Evolutionary conservation across 192 early-diverging fungal genomes (phyloP), one percentile per base, ranked within the genome.

Genomic region (Geosiphon pyriformis): DNA sequence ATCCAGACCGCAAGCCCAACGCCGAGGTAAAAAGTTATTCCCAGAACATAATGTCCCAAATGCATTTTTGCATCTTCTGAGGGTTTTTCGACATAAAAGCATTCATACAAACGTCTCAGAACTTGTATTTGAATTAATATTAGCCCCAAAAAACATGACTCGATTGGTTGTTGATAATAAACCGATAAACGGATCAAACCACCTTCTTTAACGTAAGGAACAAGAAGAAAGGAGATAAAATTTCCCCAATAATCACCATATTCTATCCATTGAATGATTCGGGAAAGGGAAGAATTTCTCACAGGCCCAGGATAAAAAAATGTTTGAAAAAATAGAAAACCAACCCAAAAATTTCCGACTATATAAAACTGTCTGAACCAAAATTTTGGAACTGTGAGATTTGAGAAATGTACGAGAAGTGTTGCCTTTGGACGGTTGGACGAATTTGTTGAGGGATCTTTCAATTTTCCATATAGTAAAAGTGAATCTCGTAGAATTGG

Each of bases 11-110:
- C 71, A 2, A 82, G 68, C 1, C 80, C 79, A 58, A 80, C 82
- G 1, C 74, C 72, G 4, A 79, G 51, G 69, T 91, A 91, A 61
- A 82, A 89, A 10, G 82, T 58, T n/a, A 89, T 67, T 7, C 87
- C 89, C 3, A 85, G 60, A 0, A 80, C 53, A 65, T 88, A 86
- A 66, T 89, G 88, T 6, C 71, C 72, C 20, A 87, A 33, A 72
- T 90, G 82, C 76, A 90, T 85, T n/a, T 31, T 69, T 1, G 80
- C 76, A 18, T 42, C 46, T 4, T 34, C 17, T 1, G 78, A 81
- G 4, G 81, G 76, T 22, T 67, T 61, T 56, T 85, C 79, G 1
- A 85, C 56, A 23, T 68, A 75, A 50, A 73, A 73, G 8, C 70
- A 74, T 67, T 85, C 83, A 47, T 78, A 83, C 11, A 73, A 65